phyloP scores from a whole-genome alignment of 1,139 yeast species.

The Geotrichum phurueaensis region DNA sequence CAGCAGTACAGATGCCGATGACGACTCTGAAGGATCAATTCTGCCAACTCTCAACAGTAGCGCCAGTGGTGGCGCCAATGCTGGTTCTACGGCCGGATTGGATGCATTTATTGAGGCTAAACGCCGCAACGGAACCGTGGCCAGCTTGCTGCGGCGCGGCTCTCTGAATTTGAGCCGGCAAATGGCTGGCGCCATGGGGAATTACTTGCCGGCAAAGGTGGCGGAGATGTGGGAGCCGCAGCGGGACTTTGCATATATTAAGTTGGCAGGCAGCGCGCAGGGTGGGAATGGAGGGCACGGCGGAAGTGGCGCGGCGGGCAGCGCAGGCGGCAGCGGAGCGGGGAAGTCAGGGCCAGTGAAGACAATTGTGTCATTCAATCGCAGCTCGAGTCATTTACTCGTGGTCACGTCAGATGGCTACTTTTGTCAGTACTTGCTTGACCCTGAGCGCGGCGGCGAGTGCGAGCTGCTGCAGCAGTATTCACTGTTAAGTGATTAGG shows the following conservation, averaged over 20 bases:
- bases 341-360: slow-evolving; percentile 23
- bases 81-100: slow-evolving; percentile 10
- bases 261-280: slow-evolving; percentile 47
- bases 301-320: slow-evolving; percentile 5
- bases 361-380: slow-evolving; percentile 38
- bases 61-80: not conserved
- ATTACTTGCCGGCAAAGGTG: slow-evolving; percentile 74
- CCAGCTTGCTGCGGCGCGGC: slow-evolving; percentile 40
- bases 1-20: slow-evolving; percentile 5
- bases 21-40: slow-evolving; percentile 10
- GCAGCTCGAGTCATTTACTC: slow-evolving; percentile 55
- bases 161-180: slow-evolving; percentile 58
- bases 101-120: slow-evolving; percentile 21
- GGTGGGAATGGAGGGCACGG: slow-evolving; percentile 33
- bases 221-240: slow-evolving; percentile 80
- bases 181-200: slow-evolving; percentile 87
- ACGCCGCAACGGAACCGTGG: slow-evolving; percentile 19
- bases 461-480: slow-evolving; percentile 74
- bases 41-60: slow-evolving; percentile 1
- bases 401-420: slow-evolving; percentile 87
- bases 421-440: slow-evolving; percentile 78
- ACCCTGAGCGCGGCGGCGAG: slow-evolving; percentile 89
- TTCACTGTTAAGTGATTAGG: slow-evolving; percentile 34
- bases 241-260: slow-evolving; percentile 88
- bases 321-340: slow-evolving; percentile 1